phyloP scores from a whole-genome alignment of 179 eudicot species.

The Patellifolia procumbens region DNA sequence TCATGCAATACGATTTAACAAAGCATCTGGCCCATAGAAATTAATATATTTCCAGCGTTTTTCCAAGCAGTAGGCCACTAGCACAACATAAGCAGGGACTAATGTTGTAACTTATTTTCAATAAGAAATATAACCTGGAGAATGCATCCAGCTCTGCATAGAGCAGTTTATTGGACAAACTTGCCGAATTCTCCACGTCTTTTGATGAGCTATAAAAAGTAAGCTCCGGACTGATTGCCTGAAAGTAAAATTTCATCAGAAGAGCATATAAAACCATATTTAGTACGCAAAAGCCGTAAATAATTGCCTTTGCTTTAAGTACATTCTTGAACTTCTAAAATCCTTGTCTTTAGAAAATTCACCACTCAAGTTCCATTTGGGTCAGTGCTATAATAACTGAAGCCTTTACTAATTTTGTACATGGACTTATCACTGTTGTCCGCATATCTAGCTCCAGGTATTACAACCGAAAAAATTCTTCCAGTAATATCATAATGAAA shows the following conservation, averaged over 20 bases:
- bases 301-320: no score
- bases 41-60: neutral
- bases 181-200: slow-evolving; percentile 54
- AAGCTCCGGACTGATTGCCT: slow-evolving; percentile 97
- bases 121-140: slow-evolving; percentile 61
- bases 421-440: neutral
- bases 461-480: no score
- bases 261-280: neutral
- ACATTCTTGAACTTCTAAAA: neutral
- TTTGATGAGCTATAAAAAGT: slow-evolving; percentile 86
- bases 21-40: neutral
- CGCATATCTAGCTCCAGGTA: neutral
- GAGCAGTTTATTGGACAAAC: slow-evolving; percentile 81
- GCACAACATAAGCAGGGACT: neutral
- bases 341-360: neutral
- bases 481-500: no score
- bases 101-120: slow-evolving; percentile 5
- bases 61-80: no score
- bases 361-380: neutral
- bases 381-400: neutral
- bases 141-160: slow-evolving; percentile 92
- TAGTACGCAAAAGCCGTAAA: neutral
- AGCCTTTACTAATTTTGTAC: neutral
- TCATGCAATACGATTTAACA: neutral
- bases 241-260: slow-evolving; percentile 33